Evolutionary conservation across 805 yeast genomes (phyloP), one percentile per base, ranked within the genome.

Genomic region (Candida golubevii): DNA sequence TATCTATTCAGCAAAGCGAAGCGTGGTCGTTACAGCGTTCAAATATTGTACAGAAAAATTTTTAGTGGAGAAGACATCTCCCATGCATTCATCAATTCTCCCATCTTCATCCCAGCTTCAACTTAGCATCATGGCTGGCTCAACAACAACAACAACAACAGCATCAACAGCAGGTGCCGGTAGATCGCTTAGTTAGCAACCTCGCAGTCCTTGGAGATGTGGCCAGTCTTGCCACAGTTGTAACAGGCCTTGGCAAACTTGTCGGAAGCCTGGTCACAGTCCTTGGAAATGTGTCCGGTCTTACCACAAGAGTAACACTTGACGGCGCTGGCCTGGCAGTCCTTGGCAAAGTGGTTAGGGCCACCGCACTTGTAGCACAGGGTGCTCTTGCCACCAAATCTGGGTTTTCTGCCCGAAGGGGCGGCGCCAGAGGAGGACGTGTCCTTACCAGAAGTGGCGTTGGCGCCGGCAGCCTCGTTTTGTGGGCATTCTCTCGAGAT

Each of bases 231-330:
- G 59, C 85, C 84, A 70, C 89, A 83, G 66, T 73, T 77, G 79
- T 82, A 83, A 70, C 89, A 83, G 49, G 82, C 74, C 66, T 80
- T 81, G 53, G 75, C 65, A 49, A 66, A 57, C 55, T 57, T 59
- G 52, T 62, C 67, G 52, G 65, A 65, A 47, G 78, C 75, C 40
- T 79, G 68, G 49, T 76, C 67, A 71, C 97, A 88, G 54, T 85
- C 95, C 67, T 81, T 86, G 51, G 93, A 82, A 58, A 88, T 81
- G 74, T 90, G 97, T 45, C 97, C 97, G 51, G 79, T 73, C 67
- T 83, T 81, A 57, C 96, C 96, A 71, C 97, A 89, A 50, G 90
- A 85, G 78, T 88, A 90, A 71, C 97, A 89, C 71, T 87, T 87
- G 63, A 81, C 77, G 44, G 58, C 58, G 45, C 80, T 77, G 56